These are phyloP conservation scores for Meyerozyma carpophila DNA, from an alignment of 1,139 yeast species.

Conservation along the genomic window DNA sequence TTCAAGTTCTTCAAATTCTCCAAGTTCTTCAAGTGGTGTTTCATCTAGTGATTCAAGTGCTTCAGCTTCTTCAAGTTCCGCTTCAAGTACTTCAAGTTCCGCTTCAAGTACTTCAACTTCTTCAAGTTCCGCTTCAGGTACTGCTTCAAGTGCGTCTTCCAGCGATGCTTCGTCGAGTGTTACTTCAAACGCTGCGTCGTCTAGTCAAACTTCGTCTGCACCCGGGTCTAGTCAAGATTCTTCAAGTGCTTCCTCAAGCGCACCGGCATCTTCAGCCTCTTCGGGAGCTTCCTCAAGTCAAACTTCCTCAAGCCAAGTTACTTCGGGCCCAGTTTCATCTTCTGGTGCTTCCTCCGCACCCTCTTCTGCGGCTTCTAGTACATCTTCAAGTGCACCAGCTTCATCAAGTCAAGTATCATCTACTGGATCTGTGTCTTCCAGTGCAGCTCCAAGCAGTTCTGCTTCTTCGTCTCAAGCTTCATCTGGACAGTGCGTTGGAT, in stretches of 20 bases:
- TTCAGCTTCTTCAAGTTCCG: not conserved
- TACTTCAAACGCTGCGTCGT: slow-evolving; percentile 2
- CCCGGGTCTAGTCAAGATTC: not conserved
- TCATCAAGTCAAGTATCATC: not conserved
- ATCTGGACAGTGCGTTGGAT: slow-evolving; percentile 2
- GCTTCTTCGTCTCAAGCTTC: too few species aligned
- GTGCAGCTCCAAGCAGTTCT: not conserved
- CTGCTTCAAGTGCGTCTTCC: slow-evolving; percentile 3
- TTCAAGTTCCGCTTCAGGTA: slow-evolving; percentile 3
- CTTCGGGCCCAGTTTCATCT: not conserved
- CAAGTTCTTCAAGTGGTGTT: not conserved
- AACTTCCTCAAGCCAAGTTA: not conserved
- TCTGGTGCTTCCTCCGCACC: too few species aligned
- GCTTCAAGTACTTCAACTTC: slow-evolving; percentile 1
- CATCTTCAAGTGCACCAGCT: slow-evolving; percentile 1
- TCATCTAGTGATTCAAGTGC: not conserved
- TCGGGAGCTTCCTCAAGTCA: not conserved
- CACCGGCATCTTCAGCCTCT: not conserved
- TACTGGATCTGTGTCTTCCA: not conserved
- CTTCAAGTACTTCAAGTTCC: not conserved
- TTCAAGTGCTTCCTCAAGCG: not conserved
- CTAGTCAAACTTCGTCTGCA: slow-evolving; percentile 1
- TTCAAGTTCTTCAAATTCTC: not conserved
- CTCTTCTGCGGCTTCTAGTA: too few species aligned
- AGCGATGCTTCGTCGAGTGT: not conserved